phyloP scores from a whole-genome alignment of 306 rosid genomes.

The Pachyrhizus erosus region DNA sequence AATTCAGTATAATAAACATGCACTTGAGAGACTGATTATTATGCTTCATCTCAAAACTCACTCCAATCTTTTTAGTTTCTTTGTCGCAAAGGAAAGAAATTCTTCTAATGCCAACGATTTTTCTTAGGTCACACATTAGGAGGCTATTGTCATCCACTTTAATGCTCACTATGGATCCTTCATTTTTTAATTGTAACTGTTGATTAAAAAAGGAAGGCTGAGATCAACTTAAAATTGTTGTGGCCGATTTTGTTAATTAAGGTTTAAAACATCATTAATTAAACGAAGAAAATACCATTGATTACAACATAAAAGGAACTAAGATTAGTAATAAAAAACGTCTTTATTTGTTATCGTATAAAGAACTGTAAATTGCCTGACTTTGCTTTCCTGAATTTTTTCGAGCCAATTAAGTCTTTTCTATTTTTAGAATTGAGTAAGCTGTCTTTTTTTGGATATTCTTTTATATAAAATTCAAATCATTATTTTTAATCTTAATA shows the following conservation, averaged over 20 bases:
- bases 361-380: neutral
- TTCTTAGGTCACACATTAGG: neutral
- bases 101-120: neutral
- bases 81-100: neutral
- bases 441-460: neutral
- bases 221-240: neutral
- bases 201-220: neutral
- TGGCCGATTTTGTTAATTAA: neutral
- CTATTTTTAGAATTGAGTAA: neutral
- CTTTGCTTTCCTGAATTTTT: neutral
- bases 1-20: too few species aligned
- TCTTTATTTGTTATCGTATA: neutral
- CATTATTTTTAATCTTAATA: neutral
- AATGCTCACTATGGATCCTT: neutral
- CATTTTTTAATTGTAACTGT: neutral
- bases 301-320: neutral
- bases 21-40: neutral
- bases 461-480: neutral
- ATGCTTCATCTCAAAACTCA: neutral
- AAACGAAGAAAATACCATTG: neutral
- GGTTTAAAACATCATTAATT: neutral
- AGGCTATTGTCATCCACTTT: neutral
- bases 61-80: neutral
- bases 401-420: neutral
- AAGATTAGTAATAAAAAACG: neutral